Evolutionary conservation across 768 basidiomycete species (phyloP).

Genomic region (Pleurotus ostreatus): DNA sequence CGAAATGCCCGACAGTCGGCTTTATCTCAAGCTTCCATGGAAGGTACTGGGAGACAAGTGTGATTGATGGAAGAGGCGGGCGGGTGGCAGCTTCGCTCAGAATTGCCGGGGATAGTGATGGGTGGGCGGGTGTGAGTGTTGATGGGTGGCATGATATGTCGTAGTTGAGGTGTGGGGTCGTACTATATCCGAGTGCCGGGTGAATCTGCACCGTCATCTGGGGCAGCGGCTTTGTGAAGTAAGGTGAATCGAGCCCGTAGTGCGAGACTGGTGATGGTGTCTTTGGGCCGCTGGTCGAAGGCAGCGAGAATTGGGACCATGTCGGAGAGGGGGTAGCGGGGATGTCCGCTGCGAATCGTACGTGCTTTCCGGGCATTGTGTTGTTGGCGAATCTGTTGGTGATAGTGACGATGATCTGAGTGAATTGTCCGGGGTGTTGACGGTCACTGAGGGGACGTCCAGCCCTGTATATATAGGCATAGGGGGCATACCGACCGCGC

Average conservation of each 20-base stretch:
- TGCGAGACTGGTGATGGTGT: slow-evolving; percentile 31
- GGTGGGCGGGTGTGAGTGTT: slow-evolving; percentile 16
- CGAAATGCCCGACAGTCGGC: slow-evolving; percentile 6
- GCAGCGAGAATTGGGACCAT: slow-evolving; percentile 29
- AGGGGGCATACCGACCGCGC: neutral
- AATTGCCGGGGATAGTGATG: slow-evolving; percentile 22
- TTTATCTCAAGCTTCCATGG: slow-evolving; percentile 5
- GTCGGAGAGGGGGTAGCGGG: slow-evolving; percentile 34
- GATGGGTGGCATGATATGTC: slow-evolving; percentile 34
- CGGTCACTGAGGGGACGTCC: no score
- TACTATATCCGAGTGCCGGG: slow-evolving; percentile 34
- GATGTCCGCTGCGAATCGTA: slow-evolving; percentile 37
- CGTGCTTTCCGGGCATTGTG: slow-evolving; percentile 28
- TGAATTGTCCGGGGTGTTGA: no score
- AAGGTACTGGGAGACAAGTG: neutral
- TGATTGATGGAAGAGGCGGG: slow-evolving; percentile 26
- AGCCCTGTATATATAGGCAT: no score
- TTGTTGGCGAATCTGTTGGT: neutral
- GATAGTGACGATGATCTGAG: neutral
- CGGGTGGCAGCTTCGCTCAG: slow-evolving; percentile 38
- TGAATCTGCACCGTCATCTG: slow-evolving; percentile 36
- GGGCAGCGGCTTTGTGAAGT: slow-evolving; percentile 19
- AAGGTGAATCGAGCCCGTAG: slow-evolving; percentile 23
- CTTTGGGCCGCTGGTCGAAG: slow-evolving; percentile 29
- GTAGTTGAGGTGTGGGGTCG: slow-evolving; percentile 31